Evolutionary conservation across 768 basidiomycete genomes (phyloP), one percentile per base, ranked within the genome.

Genomic region (Crucibulum laeve): DNA sequence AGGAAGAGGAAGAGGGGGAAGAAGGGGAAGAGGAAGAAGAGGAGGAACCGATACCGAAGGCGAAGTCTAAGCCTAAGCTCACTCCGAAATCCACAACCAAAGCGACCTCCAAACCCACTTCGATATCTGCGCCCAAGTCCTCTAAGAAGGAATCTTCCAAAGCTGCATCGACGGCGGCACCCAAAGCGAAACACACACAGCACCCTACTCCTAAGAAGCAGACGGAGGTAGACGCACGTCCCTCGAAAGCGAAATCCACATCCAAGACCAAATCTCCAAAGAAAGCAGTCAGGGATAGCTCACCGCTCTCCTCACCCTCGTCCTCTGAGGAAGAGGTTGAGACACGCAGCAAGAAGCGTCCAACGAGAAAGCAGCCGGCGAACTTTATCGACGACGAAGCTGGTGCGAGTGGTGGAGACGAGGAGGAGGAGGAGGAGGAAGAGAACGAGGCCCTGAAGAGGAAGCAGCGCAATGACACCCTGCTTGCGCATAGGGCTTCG

Each of bases 11-110:
- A 25, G 36, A 11, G 36, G 37, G 48, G 13, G 38, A 49, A 30
- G 44, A 38, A 1, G 48, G 44, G 42, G 44, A 33, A 23, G 49
- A 48, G n/a, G 45, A 40, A 5, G 34, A 44, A 10, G 22, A 24
- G 17, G 45, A 49, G 10, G 40, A 36, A 30, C 28, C 8, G 33
- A 44, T 38, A 24, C 25, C 21, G 10, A 34, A 37, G 13, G 13
- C 18, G 38, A 48, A 45, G 32, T 15, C 19, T 35, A 43, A 17
- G 17, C 11, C 30, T 7, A 41, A 38, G 14, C 35, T 44, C 10
- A 8, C 28, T 32, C 28, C 28, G n/a, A n/a, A n/a, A n/a, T n/a
- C n/a, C n/a, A n/a, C n/a, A n/a, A n/a, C n/a, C 28, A 32, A 32
- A 32, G 10, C 28, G n/a, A 32, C 10, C 28, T 8, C 28, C 28